Percentiles rank a stretch among this genome's conserved stretches.
These are phyloP conservation scores for Phycomyces blakesleeanus DNA, from an alignment of 192 early-diverging fungal species.

Conservation along the genomic window DNA sequence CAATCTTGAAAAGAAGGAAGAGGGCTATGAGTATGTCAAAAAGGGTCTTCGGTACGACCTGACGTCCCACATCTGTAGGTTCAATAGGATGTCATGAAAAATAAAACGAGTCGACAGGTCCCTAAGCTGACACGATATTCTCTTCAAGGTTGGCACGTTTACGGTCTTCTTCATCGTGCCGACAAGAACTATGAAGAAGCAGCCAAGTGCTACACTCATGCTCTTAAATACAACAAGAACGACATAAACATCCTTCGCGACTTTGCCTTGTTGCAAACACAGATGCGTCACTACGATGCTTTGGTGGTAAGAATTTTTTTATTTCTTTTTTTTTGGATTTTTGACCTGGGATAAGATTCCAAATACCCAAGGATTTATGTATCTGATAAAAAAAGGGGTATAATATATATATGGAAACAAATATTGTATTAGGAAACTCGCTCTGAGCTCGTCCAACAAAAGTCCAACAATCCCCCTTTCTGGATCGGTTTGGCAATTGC, in stretches of 20 bases:
- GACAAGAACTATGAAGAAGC: constrained; percentile 95
- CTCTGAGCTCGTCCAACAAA: constrained; percentile 61
- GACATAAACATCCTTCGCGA: constrained; percentile 94
- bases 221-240: constrained; percentile 71
- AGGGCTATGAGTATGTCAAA: constrained; percentile 84
- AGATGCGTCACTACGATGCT: constrained; percentile 82
- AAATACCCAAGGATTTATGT: too few species aligned
- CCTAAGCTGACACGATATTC: background rate
- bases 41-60: constrained; percentile 79
- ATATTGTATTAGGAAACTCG: constrained; percentile 79
- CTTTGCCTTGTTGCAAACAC: constrained; percentile 79
- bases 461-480: constrained; percentile 65
- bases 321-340: too few species aligned
- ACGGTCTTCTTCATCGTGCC: constrained; percentile 84
- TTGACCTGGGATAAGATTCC: background rate
- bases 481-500: constrained; percentile 87
- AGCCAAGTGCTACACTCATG: constrained; percentile 84
- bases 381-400: background rate
- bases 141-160: constrained; percentile 87
- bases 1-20: constrained; percentile 87
- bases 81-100: background rate
- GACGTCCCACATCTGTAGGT: constrained; percentile 82
- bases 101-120: too few species aligned
- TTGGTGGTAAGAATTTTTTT: constrained; percentile 61
- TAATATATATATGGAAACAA: too few species aligned